A percentile compares a stretch with the other conserved stretches of the same genome.
These are phyloP conservation scores for Vanderwaltozyma yarrowii DNA, from an alignment of 805 yeast genomes.

Conservation along the genomic window DNA sequence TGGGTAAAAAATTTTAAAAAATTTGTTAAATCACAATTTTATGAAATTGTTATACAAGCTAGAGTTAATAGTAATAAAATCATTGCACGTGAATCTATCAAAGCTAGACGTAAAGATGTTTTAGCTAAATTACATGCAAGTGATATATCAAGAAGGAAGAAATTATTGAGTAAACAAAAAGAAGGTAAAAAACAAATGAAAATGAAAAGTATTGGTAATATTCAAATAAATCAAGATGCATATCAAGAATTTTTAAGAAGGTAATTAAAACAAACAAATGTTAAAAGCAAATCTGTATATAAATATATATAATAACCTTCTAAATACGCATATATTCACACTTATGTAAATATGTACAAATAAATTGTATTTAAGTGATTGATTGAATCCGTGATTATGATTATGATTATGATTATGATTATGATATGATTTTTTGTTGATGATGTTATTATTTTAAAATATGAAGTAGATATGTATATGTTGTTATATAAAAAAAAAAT, in stretches of 20 bases:
- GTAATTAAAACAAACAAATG: not conserved
- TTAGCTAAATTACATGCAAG: slow-evolving; percentile 88
- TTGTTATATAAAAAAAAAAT: too few species aligned
- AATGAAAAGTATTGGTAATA: slow-evolving; percentile 68
- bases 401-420: too few species aligned
- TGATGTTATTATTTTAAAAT: too few species aligned
- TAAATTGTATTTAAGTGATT: too few species aligned
- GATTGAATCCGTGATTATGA: too few species aligned
- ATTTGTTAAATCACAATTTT: slow-evolving; percentile 70
- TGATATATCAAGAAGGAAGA: slow-evolving; percentile 82
- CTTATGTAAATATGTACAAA: too few species aligned
- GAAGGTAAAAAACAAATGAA: slow-evolving; percentile 81
- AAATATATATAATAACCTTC: too few species aligned
- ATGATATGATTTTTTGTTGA: too few species aligned
- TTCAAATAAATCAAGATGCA: slow-evolving; percentile 72
- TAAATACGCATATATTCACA: too few species aligned
- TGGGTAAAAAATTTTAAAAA: slow-evolving; percentile 79
- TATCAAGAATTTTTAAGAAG: slow-evolving; percentile 67
- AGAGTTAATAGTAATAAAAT: slow-evolving; percentile 67
- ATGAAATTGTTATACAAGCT: slow-evolving; percentile 90
- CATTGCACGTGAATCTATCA: slow-evolving; percentile 85
- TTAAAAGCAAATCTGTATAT: too few species aligned
- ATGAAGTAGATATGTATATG: too few species aligned
- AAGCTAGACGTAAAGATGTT: slow-evolving; percentile 92
- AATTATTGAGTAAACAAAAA: slow-evolving; percentile 77